Percentiles rank a stretch among this genome's conserved stretches.
phyloP scores from a whole-genome alignment of 2,329 filamentous ascomycete species.

The Trichoderma atroviride region DNA sequence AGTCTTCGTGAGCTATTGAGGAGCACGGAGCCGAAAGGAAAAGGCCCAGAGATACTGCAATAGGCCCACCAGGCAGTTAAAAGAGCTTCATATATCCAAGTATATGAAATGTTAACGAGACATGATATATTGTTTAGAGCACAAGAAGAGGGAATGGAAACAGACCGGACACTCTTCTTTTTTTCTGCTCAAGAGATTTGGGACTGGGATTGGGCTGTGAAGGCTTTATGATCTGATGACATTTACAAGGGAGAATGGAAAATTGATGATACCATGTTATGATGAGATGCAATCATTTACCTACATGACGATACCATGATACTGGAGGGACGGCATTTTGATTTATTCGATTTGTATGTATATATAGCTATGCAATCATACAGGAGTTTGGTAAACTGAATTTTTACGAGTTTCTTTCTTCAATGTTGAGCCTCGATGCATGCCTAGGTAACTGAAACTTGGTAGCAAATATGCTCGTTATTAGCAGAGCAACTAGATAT shows the following conservation, averaged over 20 bases:
- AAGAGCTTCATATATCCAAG: too few species aligned
- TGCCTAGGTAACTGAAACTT: not conserved
- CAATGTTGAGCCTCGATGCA: not conserved
- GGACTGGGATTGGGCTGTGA: not conserved
- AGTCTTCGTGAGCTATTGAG: constrained; percentile 58
- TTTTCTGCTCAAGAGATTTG: not conserved
- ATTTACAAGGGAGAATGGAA: not conserved
- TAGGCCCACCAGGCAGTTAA: not conserved
- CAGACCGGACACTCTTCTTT: not conserved
- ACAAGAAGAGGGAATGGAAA: not conserved
- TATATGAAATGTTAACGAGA: not conserved
- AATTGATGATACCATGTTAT: constrained; percentile 12
- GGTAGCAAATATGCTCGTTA: not conserved
- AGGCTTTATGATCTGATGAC: not conserved
- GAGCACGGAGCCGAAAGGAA: constrained; percentile 41
- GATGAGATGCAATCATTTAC: not conserved
- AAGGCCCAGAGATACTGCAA: constrained; percentile 35
- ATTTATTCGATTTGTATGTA: not conserved
- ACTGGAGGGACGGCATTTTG: not conserved
- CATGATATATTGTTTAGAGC: not conserved
- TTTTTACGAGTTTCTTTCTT: not conserved
- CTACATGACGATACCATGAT: not conserved
- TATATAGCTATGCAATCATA: not conserved
- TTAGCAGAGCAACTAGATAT: not conserved
- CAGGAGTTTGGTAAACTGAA: not conserved